Base-by-base conservation (phyloP, 805 yeast species). In the Hanseniaspora occidentalis region DNA sequence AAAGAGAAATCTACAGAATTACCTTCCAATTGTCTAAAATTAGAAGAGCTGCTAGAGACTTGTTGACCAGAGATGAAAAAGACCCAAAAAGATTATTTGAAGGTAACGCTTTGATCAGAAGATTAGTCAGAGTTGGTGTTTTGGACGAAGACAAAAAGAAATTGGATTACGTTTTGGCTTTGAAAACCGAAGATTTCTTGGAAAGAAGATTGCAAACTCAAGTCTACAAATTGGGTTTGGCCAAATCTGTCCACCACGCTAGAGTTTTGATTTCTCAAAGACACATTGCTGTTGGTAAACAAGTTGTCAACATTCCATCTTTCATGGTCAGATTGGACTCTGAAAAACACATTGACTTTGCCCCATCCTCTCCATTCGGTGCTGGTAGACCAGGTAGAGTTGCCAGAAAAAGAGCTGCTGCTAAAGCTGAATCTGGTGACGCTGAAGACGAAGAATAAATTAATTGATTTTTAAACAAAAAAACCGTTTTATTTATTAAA, bases 361-460 rank as follows among this genome's bases (percentile, higher is more conserved):
- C 98, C 62, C 82, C 92, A 68, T 85, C 84, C 70, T 92, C 98
- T 57, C 98, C 98, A 71, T 89, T 84, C 88, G 98, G 98, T 71
- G 98, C 98, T 75, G 98, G 96, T 61, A 89, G 98, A 78, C 94
- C 98, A 60, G 98, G 98, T 70, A 92, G 98, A 80, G 95, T 85
- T 65, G 94, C 92, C 81, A 85, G 97, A 82, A 84, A 77, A 72
- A 78, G 82, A 79, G 67, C 72, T 58, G 72, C 66, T 58, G 58
- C 57, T 77, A 70, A 64, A 70, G 65, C 61, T 72, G 75, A 69
- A 56, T 71, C 64, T 53, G 80, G 67, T 51, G 88, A 69, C 53
- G 89, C 70, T 60, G 94, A 70, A 57, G 95, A 73, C 56, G 88
- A 42, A 42, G 41, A 42, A 42, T 38, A 38, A 42, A 38, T 41